phyloP scores from a whole-genome alignment of 2,329 filamentous ascomycete genomes.

The Hypoxylon sp. region DNA sequence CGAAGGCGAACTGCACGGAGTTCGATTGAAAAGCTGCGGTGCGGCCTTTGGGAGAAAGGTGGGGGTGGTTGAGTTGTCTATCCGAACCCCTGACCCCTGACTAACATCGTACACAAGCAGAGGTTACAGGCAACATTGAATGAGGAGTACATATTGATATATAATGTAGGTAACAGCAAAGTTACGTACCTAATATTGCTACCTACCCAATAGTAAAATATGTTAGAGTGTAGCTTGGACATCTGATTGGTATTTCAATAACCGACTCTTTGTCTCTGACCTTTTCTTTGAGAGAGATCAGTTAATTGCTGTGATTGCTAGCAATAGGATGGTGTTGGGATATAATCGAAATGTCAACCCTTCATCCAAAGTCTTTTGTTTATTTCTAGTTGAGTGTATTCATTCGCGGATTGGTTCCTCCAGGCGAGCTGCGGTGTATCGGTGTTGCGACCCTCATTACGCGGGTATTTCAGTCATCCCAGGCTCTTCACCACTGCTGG shows the following conservation, averaged over 20 bases:
- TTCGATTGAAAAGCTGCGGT: constrained; percentile 32
- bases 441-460: constrained; percentile 42
- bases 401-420: constrained; percentile 30
- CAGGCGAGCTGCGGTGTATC: constrained; percentile 46
- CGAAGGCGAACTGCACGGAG: constrained; percentile 31
- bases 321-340: constrained; percentile 1
- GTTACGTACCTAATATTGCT: background rate
- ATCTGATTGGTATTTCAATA: background rate
- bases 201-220: background rate
- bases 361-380: constrained; percentile 24
- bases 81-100: constrained; percentile 43
- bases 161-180: constrained; percentile 1
- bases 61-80: constrained; percentile 30
- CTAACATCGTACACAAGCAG: constrained; percentile 12
- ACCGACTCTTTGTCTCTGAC: background rate
- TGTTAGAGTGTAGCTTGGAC: background rate
- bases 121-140: background rate
- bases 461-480: constrained; percentile 43
- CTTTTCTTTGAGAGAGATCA: background rate
- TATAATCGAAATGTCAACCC: constrained; percentile 1
- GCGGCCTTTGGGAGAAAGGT: constrained; percentile 23
- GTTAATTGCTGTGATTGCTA: constrained; percentile 2
- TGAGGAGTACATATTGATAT: no score
- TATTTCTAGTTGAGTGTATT: constrained; percentile 31
- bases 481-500: constrained; percentile 36